Evolutionary conservation across 805 yeast species (phyloP).

Genomic region (Barnettozyma pratensis): DNA sequence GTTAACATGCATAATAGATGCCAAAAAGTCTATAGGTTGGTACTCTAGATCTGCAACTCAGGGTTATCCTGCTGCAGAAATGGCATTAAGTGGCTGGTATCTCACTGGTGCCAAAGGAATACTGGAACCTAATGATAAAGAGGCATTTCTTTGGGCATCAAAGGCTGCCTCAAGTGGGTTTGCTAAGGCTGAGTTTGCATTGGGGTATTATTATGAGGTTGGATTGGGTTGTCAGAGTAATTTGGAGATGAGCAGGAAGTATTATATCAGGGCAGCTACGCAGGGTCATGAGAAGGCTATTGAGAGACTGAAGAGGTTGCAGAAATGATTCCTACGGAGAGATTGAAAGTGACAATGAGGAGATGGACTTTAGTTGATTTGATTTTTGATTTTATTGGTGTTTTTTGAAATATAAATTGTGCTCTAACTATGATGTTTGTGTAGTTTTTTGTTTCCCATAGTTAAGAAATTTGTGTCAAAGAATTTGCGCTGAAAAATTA

Average conservation of each 20-base stretch:
- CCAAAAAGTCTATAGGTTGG: slow-evolving; percentile 66
- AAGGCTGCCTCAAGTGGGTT: slow-evolving; percentile 57
- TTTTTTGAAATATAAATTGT: too few relatives aligned
- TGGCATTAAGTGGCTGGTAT: slow-evolving; percentile 75
- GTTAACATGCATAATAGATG: slow-evolving; percentile 44
- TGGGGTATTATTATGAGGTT: slow-evolving; percentile 62
- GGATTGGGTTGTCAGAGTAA: slow-evolving; percentile 53
- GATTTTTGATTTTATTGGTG: too few relatives aligned
- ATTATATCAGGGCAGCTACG: slow-evolving; percentile 56
- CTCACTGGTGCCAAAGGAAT: slow-evolving; percentile 60
- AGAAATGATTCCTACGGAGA: background rate
- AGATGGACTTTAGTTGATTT: too few relatives aligned
- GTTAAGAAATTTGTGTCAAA: too few relatives aligned
- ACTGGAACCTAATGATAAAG: slow-evolving; percentile 49
- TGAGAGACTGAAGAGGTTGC: slow-evolving; percentile 14
- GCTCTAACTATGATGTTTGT: too few relatives aligned
- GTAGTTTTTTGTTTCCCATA: too few relatives aligned
- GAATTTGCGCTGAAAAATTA: too few relatives aligned
- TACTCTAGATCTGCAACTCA: slow-evolving; percentile 57
- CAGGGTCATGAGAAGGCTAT: slow-evolving; percentile 57
- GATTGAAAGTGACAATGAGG: too few relatives aligned
- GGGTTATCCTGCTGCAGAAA: slow-evolving; percentile 62
- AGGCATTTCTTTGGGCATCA: slow-evolving; percentile 64
- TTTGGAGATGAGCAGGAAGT: slow-evolving; percentile 38
- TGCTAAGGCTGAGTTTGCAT: slow-evolving; percentile 60